Conservation (phyloP, 768 basidiomycete species). For the Terana coerulea region DNA sequence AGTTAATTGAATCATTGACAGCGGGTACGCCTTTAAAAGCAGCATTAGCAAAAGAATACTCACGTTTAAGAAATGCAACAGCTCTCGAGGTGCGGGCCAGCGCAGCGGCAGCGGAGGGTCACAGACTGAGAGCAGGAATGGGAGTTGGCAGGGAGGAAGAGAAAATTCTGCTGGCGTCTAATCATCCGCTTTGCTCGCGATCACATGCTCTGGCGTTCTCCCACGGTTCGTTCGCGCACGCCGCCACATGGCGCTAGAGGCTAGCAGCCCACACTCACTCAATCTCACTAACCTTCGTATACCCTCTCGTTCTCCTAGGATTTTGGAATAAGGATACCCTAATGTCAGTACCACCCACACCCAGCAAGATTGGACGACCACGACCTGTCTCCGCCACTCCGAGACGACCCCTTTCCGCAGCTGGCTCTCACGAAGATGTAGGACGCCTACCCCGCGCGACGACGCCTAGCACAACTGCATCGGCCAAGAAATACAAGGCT, state of each 20-base stretch:
- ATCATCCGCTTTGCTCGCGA: conserved; percentile 7
- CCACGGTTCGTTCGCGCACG: conserved; percentile 11
- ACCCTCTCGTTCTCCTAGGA: background rate
- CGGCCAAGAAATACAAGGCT: conserved; percentile 65
- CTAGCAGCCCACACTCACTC: background rate
- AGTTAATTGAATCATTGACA: conserved; percentile 25
- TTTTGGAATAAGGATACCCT: background rate
- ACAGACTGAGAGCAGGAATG: no score
- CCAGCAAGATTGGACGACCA: conserved; percentile 34
- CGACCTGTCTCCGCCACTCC: conserved; percentile 52
- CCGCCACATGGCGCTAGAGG: background rate
- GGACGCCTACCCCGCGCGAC: conserved; percentile 28
- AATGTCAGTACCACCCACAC: conserved; percentile 17
- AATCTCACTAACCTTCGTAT: background rate
- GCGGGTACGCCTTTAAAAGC: background rate
- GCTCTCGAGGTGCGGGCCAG: no score
- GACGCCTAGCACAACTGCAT: conserved; percentile 35
- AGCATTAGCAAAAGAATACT: no score
- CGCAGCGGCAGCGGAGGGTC: no score
- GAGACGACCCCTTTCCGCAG: conserved; percentile 41
- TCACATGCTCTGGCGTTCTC: conserved; percentile 7
- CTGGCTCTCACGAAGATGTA: conserved; percentile 24
- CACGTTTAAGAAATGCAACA: no score
- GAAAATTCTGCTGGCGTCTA: background rate
- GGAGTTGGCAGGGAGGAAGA: no score